Evolutionary conservation across 2,329 filamentous ascomycete genomes (phyloP).

Genomic region (Bipolaris bicolor): DNA sequence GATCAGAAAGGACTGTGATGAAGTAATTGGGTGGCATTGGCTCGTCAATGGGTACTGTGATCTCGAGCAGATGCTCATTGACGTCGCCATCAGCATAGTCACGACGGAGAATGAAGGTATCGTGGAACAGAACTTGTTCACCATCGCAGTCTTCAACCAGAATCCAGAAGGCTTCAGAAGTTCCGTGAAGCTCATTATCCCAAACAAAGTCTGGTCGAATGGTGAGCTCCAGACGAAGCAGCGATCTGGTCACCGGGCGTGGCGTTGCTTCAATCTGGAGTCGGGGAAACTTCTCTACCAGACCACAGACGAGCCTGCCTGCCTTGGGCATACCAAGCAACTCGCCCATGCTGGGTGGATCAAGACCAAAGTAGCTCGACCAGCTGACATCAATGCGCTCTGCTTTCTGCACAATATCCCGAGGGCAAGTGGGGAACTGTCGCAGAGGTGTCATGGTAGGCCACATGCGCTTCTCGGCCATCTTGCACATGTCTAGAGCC

Average conservation of each 20-base stretch:
- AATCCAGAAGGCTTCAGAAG: conserved; percentile 94
- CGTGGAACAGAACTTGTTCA: conserved; percentile 92
- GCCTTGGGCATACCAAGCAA: conserved; percentile 88
- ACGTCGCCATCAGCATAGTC: conserved; percentile 85
- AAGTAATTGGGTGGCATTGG: conserved; percentile 99
- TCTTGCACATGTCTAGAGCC: conserved; percentile 94
- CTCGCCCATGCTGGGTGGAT: conserved; percentile 95
- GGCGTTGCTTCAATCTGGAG: conserved; percentile 92
- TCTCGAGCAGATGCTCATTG: conserved; percentile 94
- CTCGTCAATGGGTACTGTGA: conserved; percentile 94
- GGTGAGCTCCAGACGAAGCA: conserved; percentile 87
- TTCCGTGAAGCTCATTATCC: conserved; percentile 88
- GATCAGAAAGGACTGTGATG: conserved; percentile 89
- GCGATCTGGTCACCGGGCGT: conserved; percentile 90
- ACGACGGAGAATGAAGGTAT: conserved; percentile 88
- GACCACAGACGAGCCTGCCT: conserved; percentile 80
- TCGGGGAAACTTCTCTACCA: conserved; percentile 91
- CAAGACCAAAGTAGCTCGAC: conserved; percentile 92
- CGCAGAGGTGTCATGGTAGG: conserved; percentile 95
- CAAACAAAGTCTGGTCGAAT: conserved; percentile 95
- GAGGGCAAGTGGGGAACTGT: conserved; percentile 79
- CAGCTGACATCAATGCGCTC: conserved; percentile 95
- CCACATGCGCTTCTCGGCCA: conserved; percentile 99
- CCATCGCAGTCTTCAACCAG: conserved; percentile 97
- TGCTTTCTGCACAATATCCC: conserved; percentile 87